Evolutionary conservation across 1,284 basidiomycete genomes (phyloP).

Genomic region (Taiwanofungus camphoratus): DNA sequence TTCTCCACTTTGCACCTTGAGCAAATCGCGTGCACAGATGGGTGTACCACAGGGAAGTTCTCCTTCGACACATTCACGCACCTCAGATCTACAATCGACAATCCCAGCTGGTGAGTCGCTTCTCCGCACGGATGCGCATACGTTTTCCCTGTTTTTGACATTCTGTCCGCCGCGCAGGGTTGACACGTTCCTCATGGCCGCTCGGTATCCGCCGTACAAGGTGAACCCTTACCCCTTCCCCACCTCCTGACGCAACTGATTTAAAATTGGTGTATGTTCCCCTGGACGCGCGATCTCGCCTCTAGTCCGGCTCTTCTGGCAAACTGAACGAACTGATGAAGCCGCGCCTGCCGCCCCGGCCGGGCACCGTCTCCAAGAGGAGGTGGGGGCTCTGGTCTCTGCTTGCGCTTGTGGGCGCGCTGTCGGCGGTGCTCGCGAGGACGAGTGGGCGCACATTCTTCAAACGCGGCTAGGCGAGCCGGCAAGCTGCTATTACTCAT

Average conservation of each 20-base stretch:
- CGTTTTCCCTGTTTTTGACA: background rate
- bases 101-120: constrained; percentile 52
- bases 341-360: constrained; percentile 36
- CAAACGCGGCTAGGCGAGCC: background rate
- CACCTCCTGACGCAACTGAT: background rate
- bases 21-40: constrained; percentile 34
- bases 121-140: background rate
- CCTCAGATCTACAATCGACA: constrained; percentile 52
- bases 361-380: constrained; percentile 18
- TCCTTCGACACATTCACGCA: constrained; percentile 70
- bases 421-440: constrained; percentile 21
- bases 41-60: constrained; percentile 59
- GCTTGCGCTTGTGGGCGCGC: constrained; percentile 18
- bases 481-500: background rate
- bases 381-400: constrained; percentile 23
- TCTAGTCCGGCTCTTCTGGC: constrained; percentile 4
- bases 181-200: constrained; percentile 42
- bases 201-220: constrained; percentile 64
- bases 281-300: background rate
- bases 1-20: background rate
- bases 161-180: constrained; percentile 34
- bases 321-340: constrained; percentile 19
- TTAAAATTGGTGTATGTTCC: background rate
- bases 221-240: constrained; percentile 29
- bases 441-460: constrained; percentile 9